These are phyloP conservation scores for Alternaria ventricosa DNA, from an alignment of 2,329 filamentous ascomycete species.

Conservation along the genomic window DNA sequence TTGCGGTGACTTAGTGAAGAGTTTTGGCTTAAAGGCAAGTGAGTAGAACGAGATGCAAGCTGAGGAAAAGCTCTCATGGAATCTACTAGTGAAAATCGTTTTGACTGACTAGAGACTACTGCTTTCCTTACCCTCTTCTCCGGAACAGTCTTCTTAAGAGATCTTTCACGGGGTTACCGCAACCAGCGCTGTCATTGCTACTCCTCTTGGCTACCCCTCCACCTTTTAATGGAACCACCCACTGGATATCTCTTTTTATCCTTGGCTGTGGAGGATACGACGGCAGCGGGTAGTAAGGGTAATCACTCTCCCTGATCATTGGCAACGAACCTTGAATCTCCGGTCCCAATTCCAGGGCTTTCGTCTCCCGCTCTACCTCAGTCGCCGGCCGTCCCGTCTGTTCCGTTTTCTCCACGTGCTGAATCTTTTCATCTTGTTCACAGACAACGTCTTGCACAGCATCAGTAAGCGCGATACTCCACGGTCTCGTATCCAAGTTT, in stretches of 20 bases:
- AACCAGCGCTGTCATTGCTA: not conserved
- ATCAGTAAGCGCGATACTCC: not conserved
- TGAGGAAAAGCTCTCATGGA: not conserved
- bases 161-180: not conserved
- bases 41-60: too few relatives aligned
- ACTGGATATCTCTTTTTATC: not conserved
- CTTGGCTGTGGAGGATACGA: not conserved
- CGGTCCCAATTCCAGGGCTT: not conserved
- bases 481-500: not conserved
- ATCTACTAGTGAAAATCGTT: too few relatives aligned
- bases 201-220: not conserved
- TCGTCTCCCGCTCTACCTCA: not conserved
- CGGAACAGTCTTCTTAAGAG: not conserved
- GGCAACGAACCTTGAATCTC: not conserved
- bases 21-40: not conserved
- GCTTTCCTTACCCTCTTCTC: not conserved
- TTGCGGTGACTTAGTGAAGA: not conserved
- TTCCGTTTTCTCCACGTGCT: not conserved
- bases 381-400: not conserved
- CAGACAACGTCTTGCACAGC: not conserved
- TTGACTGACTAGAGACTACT: not conserved
- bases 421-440: not conserved
- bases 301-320: not conserved
- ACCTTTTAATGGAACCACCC: not conserved
- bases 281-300: conserved; percentile 7